A percentile compares a stretch with the other conserved stretches of the same genome.
These are phyloP conservation scores for Sonneratia alba DNA, from an alignment of 345 rosid genomes.

Conservation along the genomic window DNA sequence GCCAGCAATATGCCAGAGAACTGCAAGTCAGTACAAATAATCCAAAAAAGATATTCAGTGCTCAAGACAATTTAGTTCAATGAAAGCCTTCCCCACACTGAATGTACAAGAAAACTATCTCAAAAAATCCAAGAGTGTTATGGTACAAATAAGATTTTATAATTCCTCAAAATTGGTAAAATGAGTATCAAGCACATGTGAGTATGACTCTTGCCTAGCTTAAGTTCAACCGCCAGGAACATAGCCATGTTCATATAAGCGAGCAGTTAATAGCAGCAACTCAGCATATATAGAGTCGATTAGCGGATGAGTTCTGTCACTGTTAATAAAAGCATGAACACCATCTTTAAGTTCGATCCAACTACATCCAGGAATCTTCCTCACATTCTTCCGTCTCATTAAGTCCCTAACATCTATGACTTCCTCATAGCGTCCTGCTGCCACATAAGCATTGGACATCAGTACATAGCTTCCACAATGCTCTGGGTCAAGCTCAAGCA, in stretches of 20 bases:
- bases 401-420: slow-evolving; percentile 9
- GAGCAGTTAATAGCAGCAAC: slow-evolving; percentile 4
- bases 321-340: slow-evolving; percentile 8
- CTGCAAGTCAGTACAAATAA: too few species aligned
- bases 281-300: background rate
- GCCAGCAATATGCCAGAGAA: too few species aligned
- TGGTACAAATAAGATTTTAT: background rate
- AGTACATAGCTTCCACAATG: slow-evolving; percentile 10
- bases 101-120: too few species aligned
- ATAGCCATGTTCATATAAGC: background rate
- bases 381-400: slow-evolving; percentile 8
- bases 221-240: background rate
- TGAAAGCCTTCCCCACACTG: too few species aligned
- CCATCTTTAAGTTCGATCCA: slow-evolving; percentile 9
- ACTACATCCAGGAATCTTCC: slow-evolving; percentile 11
- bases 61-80: too few species aligned
- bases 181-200: background rate
- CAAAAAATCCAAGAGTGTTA: background rate
- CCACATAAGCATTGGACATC: slow-evolving; percentile 11
- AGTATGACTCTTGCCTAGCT: background rate
- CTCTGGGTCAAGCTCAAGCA: slow-evolving; percentile 8
- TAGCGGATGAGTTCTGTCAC: slow-evolving; percentile 4
- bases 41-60: too few species aligned
- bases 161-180: too few species aligned
- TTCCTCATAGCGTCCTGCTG: slow-evolving; percentile 9